Evolutionary conservation across 2,329 filamentous ascomycete genomes (phyloP), one percentile per base, ranked within the genome.

Genomic region (Aspergillus costaricaensis): DNA sequence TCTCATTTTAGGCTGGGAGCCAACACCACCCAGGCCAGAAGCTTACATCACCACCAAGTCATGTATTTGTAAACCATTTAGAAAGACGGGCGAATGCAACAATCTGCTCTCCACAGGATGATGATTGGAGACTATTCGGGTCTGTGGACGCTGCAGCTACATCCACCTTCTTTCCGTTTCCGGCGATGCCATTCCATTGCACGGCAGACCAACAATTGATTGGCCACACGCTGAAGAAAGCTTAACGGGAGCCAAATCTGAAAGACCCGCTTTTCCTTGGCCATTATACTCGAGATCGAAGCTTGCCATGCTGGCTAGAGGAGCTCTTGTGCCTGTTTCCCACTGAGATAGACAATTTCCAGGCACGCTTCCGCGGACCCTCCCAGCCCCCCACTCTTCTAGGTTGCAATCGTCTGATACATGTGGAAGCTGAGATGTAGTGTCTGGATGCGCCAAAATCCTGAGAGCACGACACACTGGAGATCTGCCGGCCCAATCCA

Each of bases 121-220:
- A 10, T 10, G 19, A 5, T n/a, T 25, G 21, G n/a, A 19, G 32
- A 12, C 23, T 15, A 23, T 44, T 25, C 41, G 39, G 39, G 23
- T 30, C n/a, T 39, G 43, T 51, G 59, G 55, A 44, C 44, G 55
- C 19, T 30, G 27, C 27, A 30, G 27, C 27, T 15, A 39, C 52
- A 15, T 17, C 27, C 25, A 30, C 39, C 17, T 30, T n/a, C 2
- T 17, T 44, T 44, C 53, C 53, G 53, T 47, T 55, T 55, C 36
- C 66, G 62, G 65, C 10, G 10, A 44, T 53, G 63, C 43, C 49
- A 63, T 68, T 67, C 55, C 65, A 65, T 66, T 60, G 44, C 36
- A 10, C n/a, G 27, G 41, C 32, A 32, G 17, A 12, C 21, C 49
- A 41, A 27, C 49, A 23, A 39, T 44, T 25, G 30, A 27, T 36